Percentiles rank a stretch among this genome's conserved stretches.
These are phyloP conservation scores for Termitomyces sp. DNA, from an alignment of 768 basidiomycete genomes.

Conservation along the genomic window DNA sequence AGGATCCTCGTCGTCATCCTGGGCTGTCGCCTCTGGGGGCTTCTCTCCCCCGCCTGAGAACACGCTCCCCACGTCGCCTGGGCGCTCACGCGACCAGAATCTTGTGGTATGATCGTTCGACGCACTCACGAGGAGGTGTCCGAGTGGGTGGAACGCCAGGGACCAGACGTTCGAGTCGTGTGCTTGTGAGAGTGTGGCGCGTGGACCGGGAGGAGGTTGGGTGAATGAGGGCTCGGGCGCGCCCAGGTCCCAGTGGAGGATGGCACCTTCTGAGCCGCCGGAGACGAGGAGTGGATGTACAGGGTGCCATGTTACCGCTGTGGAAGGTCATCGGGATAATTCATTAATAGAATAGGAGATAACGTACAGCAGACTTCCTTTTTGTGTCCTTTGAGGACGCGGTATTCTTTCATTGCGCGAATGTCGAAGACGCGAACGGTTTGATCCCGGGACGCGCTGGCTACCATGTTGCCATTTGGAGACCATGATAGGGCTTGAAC, in stretches of 20 bases:
- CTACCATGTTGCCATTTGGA: constrained; percentile 89
- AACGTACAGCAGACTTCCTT: constrained; percentile 95
- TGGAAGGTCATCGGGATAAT: not conserved
- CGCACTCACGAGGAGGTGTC: constrained; percentile 88
- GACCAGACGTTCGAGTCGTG: constrained; percentile 99
- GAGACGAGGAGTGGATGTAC: constrained; percentile 88
- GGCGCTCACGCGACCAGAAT: constrained; percentile 95
- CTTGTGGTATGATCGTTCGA: constrained; percentile 99
- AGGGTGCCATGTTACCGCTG: constrained; percentile 96
- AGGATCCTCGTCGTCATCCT: constrained; percentile 76
- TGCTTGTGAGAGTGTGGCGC: constrained; percentile 87
- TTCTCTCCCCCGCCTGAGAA: constrained; percentile 83
- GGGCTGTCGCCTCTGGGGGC: constrained; percentile 63
- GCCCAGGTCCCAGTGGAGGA: constrained; percentile 91
- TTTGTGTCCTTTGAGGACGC: constrained; percentile 91
- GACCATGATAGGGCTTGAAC: constrained; percentile 93
- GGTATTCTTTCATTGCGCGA: constrained; percentile 94
- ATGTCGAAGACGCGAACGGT: constrained; percentile 96
- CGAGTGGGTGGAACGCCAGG: constrained; percentile 91
- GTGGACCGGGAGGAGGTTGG: constrained; percentile 49
- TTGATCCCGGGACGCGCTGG: constrained; percentile 93
- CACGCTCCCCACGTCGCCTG: constrained; percentile 74
- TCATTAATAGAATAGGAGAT: not conserved
- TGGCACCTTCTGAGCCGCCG: constrained; percentile 90
- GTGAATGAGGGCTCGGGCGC: constrained; percentile 48